Base-by-base conservation (phyloP, 805 yeast species). In the Wickerhamomyces tratensis region DNA sequence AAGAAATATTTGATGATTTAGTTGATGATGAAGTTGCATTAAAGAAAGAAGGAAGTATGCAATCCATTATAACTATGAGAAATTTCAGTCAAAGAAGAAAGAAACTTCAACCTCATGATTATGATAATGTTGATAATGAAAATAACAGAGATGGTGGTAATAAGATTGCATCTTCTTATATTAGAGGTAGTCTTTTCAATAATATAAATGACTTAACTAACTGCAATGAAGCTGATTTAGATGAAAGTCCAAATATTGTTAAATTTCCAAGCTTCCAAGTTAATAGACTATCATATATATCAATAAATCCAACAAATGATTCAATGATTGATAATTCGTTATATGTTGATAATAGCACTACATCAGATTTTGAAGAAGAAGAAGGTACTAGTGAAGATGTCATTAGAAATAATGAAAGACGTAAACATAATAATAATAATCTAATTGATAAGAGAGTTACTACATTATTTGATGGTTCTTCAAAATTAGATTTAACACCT, bases 381-480 rank as follows among this genome's bases (percentile, higher is more conserved):
- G 34, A 31, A 8, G n/a, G 11, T 27, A 27, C 3, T 27, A 27
- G 30, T 10, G 10, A 27, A 8, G 10, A 27, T 27, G 5, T 27
- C 5, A 20, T 20, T 20, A 20, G 20, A 20, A 20, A 20, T 20
- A 20, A 20, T 20, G 20, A 20, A 20, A 20, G 20, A 20, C 20
- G 20, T 29, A 11, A 29, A 29, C 11, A 9, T 9, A 11, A 29
- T 29, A 31, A 31, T 31, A 12, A 48, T 41, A 54, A 54, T 42
- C 53, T 49, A 10, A 48, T 49, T 35, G 54, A 54, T 15, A 51
- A 51, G 42, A 49, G 60, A 39, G 56, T 56, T 4, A 56, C 59
- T 2, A 50, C 52, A 51, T 45, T 53, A 15, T 56, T 54, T 42
- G 60, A 56, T 41, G 57, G 34, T 6, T 31, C 34, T 8, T 31